Base-by-base conservation (phyloP, 2,329 filamentous ascomycete genomes). In the Cyanodermella asteris region DNA sequence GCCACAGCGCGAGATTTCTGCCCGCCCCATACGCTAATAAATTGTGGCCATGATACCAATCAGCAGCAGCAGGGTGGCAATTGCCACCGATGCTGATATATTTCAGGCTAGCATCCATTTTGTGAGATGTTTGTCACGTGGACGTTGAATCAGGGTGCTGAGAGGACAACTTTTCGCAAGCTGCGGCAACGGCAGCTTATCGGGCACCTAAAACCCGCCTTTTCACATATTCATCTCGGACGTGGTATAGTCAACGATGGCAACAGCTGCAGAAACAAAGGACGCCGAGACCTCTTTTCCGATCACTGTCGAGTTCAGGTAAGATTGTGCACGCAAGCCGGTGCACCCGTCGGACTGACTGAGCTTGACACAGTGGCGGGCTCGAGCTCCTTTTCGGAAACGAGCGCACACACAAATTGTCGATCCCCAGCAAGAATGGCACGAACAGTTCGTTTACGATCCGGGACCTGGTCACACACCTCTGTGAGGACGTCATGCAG, bases 311-410 rank as follows among this genome's bases (percentile, higher is more conserved):
- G 77, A 87, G 45, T 84, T 87, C 43, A 67, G 61, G 72, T 74
- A 52, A 33, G 22, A 8, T 11, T 24, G 28, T 18, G 8, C 18
- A 20, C 9, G 20, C 13, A 9, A 28, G 18, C 26, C 25, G 32
- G 25, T 27, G 8, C 28, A 18, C 25, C 25, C 18, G 19, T 37
- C 35, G 27, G 31, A 29, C 32, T 34, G 30, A 29, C 30, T 28
- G 29, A 29, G 28, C 21, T 13, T 23, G 18, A 13, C 24, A 22
- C 38, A 82, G 87, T 35, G 87, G 87, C 33, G 87, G 87, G 13
- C 64, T 97, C 11, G 87, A 97, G 53, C 74, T 91, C 55, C 71
- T 97, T 35, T 97, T 97, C 52, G 68, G 72, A 16, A 73, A 91
- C 45, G 59, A 80, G 49, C 66, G 72, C 28, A 73, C 69, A 37